Conservation (phyloP, 352 stramenopile genomes). For the Phytophthora quininea region DNA sequence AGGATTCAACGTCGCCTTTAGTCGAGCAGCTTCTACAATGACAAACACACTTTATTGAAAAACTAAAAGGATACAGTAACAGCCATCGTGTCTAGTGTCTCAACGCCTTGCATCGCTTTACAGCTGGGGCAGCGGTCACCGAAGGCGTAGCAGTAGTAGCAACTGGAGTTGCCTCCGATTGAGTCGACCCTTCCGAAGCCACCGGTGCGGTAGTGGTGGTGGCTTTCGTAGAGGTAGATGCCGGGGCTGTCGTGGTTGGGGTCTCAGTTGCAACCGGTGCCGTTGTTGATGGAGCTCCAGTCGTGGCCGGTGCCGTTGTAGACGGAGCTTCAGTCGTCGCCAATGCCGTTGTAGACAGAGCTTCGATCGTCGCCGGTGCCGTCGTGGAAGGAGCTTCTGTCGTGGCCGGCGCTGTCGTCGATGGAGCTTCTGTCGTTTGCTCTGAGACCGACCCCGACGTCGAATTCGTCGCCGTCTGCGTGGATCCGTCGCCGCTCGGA, state of each 20-base stretch:
- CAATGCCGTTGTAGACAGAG: neutral
- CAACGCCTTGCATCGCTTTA: conserved; percentile 19
- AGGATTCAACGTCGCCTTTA: no score
- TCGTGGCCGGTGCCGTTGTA: neutral
- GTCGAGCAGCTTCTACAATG: no score
- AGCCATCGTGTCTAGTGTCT: conserved; percentile 6
- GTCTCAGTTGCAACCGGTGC: no score
- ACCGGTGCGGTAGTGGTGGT: no score
- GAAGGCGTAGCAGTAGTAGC: conserved; percentile 10
- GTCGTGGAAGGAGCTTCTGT: conserved; percentile 1
- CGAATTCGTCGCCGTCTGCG: conserved; percentile 15
- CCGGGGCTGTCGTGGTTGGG: no score
- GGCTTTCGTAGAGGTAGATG: no score
- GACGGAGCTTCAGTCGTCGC: conserved; percentile 2
- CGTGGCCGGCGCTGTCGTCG: neutral
- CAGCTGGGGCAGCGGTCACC: conserved; percentile 1
- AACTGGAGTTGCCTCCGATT: conserved; percentile 15
- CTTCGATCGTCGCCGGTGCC: neutral
- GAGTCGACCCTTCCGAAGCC: conserved; percentile 7
- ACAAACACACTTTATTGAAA: conserved; percentile 11
- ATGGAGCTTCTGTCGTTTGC: conserved; percentile 8
- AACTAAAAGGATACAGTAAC: conserved; percentile 1
- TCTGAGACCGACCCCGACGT: conserved; percentile 13
- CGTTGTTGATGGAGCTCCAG: neutral
- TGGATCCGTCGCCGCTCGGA: conserved; percentile 13